phyloP scores from a whole-genome alignment of 495 filamentous ascomycete species.

The Coniosporium apollinis region DNA sequence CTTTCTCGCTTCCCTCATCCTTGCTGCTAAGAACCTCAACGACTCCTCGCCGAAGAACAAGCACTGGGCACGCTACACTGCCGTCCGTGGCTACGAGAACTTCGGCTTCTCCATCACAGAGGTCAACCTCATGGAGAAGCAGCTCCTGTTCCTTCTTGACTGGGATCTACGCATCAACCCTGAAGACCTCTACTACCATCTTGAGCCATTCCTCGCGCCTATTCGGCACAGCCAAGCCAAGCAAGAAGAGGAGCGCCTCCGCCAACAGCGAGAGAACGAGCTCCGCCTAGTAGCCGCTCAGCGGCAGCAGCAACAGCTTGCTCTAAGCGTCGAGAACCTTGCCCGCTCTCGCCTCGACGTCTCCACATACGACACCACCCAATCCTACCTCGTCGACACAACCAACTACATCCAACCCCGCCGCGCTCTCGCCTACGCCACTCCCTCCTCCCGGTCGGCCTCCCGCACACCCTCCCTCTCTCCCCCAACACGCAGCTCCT shows the following conservation, averaged over 20 bases:
- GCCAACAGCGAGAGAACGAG: slow-evolving; percentile 28
- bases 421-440: slow-evolving; percentile 8
- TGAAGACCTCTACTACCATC: slow-evolving; percentile 69
- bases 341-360: slow-evolving; percentile 12
- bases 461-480: slow-evolving; percentile 27
- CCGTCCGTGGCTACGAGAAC: slow-evolving; percentile 52
- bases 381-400: slow-evolving; percentile 7
- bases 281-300: slow-evolving; percentile 17
- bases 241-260: slow-evolving; percentile 24
- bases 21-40: slow-evolving; percentile 66
- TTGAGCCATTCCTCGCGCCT: slow-evolving; percentile 77
- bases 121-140: slow-evolving; percentile 98
- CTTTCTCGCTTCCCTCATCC: slow-evolving; percentile 64
- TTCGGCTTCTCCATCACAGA: slow-evolving; percentile 90
- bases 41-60: slow-evolving; percentile 98
- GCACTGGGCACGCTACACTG: slow-evolving; percentile 91
- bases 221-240: slow-evolving; percentile 38
- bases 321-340: too few relatives aligned
- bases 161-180: slow-evolving; percentile 79
- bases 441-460: slow-evolving; percentile 16
- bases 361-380: slow-evolving; percentile 2
- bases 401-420: slow-evolving; percentile 5
- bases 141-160: slow-evolving; percentile 81
- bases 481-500: slow-evolving; percentile 23
- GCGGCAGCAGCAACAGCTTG: slow-evolving; percentile 14